Evolutionary conservation across 805 yeast genomes (phyloP).

Genomic region (Suhomyces vadensis): DNA sequence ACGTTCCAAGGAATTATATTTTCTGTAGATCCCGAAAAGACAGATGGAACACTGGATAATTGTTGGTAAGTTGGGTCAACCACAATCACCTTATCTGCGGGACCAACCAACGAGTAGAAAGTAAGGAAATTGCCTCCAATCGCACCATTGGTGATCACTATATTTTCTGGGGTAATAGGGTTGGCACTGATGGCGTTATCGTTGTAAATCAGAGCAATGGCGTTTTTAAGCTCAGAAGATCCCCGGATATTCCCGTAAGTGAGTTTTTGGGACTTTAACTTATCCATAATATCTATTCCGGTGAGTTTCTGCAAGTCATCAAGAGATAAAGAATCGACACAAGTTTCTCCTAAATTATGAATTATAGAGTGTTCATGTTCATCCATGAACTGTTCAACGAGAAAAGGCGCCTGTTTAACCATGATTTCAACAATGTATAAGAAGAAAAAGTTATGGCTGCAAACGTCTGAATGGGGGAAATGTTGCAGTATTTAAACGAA

Average conservation of each 20-base stretch:
- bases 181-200: slow-evolving; percentile 12
- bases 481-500: not conserved
- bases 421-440: slow-evolving; percentile 15
- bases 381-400: slow-evolving; percentile 58
- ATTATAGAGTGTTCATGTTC: slow-evolving; percentile 41
- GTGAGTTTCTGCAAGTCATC: slow-evolving; percentile 9
- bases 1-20: slow-evolving; percentile 38
- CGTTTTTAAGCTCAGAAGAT: slow-evolving; percentile 36
- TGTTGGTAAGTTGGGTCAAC: slow-evolving; percentile 55
- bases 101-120: slow-evolving; percentile 44
- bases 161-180: slow-evolving; percentile 31
- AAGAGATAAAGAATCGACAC: slow-evolving; percentile 47
- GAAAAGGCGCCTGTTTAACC: slow-evolving; percentile 49
- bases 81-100: slow-evolving; percentile 49
- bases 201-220: slow-evolving; percentile 39
- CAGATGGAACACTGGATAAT: slow-evolving; percentile 46
- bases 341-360: slow-evolving; percentile 53
- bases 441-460: not conserved
- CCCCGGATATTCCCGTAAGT: slow-evolving; percentile 52
- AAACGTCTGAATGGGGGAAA: not conserved
- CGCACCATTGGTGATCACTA: slow-evolving; percentile 54
- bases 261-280: slow-evolving; percentile 22
- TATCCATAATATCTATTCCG: not conserved
- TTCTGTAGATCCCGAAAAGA: slow-evolving; percentile 40
- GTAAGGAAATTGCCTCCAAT: slow-evolving; percentile 55